Evolutionary conservation across 2,329 filamentous ascomycete genomes (phyloP), one percentile per base, ranked within the genome.

Genomic region (Berkeleyomyces basicola): DNA sequence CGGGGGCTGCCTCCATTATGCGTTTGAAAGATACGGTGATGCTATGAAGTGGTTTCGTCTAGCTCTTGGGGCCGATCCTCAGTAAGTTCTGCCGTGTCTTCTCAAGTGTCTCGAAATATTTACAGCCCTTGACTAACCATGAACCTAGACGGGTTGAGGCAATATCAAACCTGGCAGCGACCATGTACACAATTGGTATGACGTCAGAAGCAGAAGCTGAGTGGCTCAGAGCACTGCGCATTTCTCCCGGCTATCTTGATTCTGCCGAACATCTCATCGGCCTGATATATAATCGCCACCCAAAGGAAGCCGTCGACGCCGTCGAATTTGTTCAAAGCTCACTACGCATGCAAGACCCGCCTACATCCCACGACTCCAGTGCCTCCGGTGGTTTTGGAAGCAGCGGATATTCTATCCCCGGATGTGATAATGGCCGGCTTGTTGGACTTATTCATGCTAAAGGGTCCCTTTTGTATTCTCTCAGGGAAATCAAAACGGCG

Each of bases 361-460:
- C 36, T 3, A 37, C 53, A 23, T 58, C 42, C 43, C 67, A 66
- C 43, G 61, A 64, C 47, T 53, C 44, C 9, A 47, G 40, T 4
- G 46, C n/a, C 3, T 59, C 61, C 16, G 44, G 65, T 11, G 70
- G 70, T 1, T 73, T 73, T 66, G 72, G 71, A 23, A 72, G 72
- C 14, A 93, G 88, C 71, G 91, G 90, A 14, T 97, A 95, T 72
- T 82, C 84, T 11, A 85, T 99, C 51, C 82, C 90, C 4, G 90
- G 86, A 1, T 83, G 81, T 51, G 93, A 99, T 67, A 97, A 96
- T 70, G 93, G 92, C 7, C 83, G 93, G 65, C 90, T 99, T 69
- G 80, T 99, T 53, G 88, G 90, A n/a, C 79, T 99, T 14, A 84
- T 97, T 47, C 93, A 99, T 73, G 91, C 92, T 23, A 99, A 97